Percentiles rank a stretch among this genome's conserved stretches.
Evolutionary conservation across 2,329 filamentous ascomycete species (phyloP).

Genomic region (Thielaviopsis musarum): DNA sequence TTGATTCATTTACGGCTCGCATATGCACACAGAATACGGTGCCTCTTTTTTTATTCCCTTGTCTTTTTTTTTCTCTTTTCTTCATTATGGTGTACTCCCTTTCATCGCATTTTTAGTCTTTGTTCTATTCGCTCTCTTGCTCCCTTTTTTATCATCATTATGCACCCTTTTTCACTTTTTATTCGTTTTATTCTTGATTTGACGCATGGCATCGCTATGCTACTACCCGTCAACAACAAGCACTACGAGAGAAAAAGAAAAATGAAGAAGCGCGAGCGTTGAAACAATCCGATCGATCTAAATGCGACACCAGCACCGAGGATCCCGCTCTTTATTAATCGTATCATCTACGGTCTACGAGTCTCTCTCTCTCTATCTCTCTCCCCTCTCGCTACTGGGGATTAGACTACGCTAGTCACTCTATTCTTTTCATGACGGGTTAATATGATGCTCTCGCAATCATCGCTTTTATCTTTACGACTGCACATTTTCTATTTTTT

Average conservation of each 20-base stretch:
- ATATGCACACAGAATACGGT: background rate
- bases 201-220: too few species aligned
- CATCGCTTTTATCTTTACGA: background rate
- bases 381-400: background rate
- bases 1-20: background rate
- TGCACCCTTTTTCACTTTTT: background rate
- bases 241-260: background rate
- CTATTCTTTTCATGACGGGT: background rate
- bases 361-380: background rate
- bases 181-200: too few species aligned
- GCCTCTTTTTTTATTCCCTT: background rate
- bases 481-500: background rate
- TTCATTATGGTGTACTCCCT: background rate
- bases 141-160: conserved; percentile 12
- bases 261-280: background rate
- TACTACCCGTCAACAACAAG: too few species aligned
- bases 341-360: too few species aligned
- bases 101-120: conserved; percentile 18
- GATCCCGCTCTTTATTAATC: background rate
- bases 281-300: background rate
- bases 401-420: background rate
- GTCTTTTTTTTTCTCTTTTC: background rate
- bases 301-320: background rate
- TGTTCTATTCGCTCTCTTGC: conserved; percentile 11
- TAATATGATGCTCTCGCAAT: background rate